A percentile compares a stretch with the other conserved stretches of the same genome.
Conservation (phyloP, 257 asterid genomes). For the Cordia subcordata region DNA sequence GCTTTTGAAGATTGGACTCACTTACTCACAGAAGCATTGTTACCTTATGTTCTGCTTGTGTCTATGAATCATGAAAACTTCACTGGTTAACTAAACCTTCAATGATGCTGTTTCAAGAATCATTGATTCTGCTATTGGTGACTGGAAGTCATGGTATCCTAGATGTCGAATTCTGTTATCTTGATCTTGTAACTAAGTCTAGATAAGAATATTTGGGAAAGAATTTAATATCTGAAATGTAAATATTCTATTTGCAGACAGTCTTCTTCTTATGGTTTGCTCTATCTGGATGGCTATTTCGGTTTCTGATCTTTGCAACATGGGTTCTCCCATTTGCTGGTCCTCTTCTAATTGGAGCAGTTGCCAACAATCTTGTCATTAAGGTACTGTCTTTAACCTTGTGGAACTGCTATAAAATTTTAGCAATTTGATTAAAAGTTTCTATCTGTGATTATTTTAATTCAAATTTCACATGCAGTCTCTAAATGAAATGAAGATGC, state of each 20-base stretch:
- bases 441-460: not conserved
- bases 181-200: too few relatives aligned
- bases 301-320: conserved; percentile 65
- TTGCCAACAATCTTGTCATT: conserved; percentile 85
- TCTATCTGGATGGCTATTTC: conserved; percentile 94
- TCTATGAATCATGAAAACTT: too few relatives aligned
- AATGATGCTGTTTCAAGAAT: not conserved
- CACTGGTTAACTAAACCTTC: too few relatives aligned
- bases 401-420: not conserved
- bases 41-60: too few relatives aligned
- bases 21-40: not conserved
- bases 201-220: too few relatives aligned
- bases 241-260: conserved; percentile 54
- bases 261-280: conserved; percentile 95
- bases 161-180: too few relatives aligned
- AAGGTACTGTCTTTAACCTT: conserved; percentile 45
- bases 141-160: conserved; percentile 6
- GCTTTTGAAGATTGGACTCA: not conserved
- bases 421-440: not conserved
- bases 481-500: too few relatives aligned
- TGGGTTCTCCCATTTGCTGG: conserved; percentile 97
- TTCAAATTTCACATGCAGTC: too few relatives aligned
- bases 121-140: not conserved
- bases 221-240: conserved; percentile 8
- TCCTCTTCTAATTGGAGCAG: conserved; percentile 82